Base-by-base conservation (phyloP, 768 basidiomycete genomes). In the Auricularia sp. region DNA sequence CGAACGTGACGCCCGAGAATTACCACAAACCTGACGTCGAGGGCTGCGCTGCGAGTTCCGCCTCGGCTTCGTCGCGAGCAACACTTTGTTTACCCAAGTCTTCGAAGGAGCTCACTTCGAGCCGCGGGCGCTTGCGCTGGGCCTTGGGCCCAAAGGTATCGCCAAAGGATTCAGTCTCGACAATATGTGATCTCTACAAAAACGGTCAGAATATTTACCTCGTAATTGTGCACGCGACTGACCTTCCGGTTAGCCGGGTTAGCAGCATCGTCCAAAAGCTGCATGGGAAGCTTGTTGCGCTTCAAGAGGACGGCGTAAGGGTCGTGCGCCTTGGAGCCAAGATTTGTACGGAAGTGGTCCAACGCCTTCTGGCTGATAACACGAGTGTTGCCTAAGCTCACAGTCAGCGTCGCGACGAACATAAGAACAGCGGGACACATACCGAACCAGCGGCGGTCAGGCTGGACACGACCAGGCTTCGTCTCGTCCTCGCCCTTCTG, bases 371-470 rank as follows among this genome's bases (percentile, higher is more conserved):
- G 96, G 23, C 93, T 94, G 72, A 99, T 98, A 42, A 98, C 96
- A 72, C 97, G 81, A n/a, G 97, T 98, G 76, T 98, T 98, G 53
- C 96, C 94, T 95, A 68, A 7, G 0, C 47, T 10, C 21, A 51
- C 47, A 29, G 64, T 67, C 21, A 64, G 59, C 51, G 7, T 29
- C 14, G 5, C 23, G 14, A 23, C 6, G 23, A 14, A 14, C 39
- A 7, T 14, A 42, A 42, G 39, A 42, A 14, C 39, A 14, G 56
- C 56, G 34, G 4, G 56, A 5, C 36, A 67, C 89, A 68, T 71
- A 96, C 94, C 97, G 71, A 99, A 99, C 96, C 96, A 99, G 70
- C 95, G 78, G 65, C 93, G 81, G 80, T 99, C 96, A 65, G 96
- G 91, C 77, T 94, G 91, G 23, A 98, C 92, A 63, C 95, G 79